Conservation (phyloP, 2,329 filamentous ascomycete genomes). For the Colletotrichum sp. region DNA sequence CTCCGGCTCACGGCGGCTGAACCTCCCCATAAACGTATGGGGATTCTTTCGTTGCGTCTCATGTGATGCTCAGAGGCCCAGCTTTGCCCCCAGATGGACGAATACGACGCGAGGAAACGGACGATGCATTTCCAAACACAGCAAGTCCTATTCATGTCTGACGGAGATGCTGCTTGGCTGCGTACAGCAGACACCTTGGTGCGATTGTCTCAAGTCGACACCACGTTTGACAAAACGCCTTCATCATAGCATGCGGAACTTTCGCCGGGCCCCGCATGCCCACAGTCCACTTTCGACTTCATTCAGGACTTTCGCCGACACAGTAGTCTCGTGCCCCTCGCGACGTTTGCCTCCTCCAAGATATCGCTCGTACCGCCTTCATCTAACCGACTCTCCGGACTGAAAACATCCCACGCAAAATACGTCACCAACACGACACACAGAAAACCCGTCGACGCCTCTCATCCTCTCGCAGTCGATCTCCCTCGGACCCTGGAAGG, state of each 20-base stretch:
- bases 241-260: conserved; percentile 16
- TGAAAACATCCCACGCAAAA: background rate
- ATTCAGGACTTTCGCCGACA: background rate
- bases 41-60: background rate
- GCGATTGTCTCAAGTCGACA: background rate
- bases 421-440: conserved; percentile 17
- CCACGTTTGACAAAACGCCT: background rate
- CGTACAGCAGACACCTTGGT: background rate
- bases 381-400: background rate
- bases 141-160: background rate
- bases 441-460: background rate
- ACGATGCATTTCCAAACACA: conserved; percentile 11
- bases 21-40: background rate
- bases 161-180: background rate
- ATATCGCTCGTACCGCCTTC: background rate
- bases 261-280: background rate
- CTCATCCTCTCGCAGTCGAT: background rate
- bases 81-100: background rate
- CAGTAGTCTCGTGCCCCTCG: conserved; percentile 7
- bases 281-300: background rate
- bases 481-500: background rate
- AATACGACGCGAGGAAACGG: conserved; percentile 14
- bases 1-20: conserved; percentile 5
- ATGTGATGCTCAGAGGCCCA: background rate
- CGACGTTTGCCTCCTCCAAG: background rate